These are phyloP conservation scores for Penicillium salamii DNA, from an alignment of 495 filamentous ascomycete genomes.

Conservation along the genomic window DNA sequence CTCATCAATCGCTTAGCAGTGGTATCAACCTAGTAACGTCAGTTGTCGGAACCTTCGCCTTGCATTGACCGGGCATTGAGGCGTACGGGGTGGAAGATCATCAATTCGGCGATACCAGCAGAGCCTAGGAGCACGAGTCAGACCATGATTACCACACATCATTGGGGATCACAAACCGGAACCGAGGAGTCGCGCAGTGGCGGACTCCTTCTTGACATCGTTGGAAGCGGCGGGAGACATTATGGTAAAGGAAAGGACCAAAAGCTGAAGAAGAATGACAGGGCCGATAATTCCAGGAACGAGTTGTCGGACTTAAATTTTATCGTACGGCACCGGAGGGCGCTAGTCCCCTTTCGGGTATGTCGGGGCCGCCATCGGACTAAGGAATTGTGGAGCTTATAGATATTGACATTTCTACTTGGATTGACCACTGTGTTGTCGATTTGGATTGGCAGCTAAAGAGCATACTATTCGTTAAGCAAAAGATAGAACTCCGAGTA, in stretches of 20 bases:
- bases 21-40: slow-evolving; percentile 76
- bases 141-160: slow-evolving; percentile 6
- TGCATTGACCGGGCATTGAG: not conserved
- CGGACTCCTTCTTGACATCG: slow-evolving; percentile 82
- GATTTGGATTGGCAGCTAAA: no score
- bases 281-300: slow-evolving; percentile 17
- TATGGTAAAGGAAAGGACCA: slow-evolving; percentile 17
- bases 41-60: slow-evolving; percentile 12
- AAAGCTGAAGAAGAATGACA: slow-evolving; percentile 15
- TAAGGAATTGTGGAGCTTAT: no score
- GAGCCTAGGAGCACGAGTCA: slow-evolving; percentile 56
- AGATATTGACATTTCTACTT: not conserved
- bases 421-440: not conserved
- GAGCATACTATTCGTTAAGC: slow-evolving; percentile 14
- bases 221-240: slow-evolving; percentile 59
- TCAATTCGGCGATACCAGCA: slow-evolving; percentile 92
- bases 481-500: slow-evolving; percentile 27
- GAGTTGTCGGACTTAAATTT: slow-evolving; percentile 23
- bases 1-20: slow-evolving; percentile 99
- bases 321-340: slow-evolving; percentile 14
- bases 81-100: slow-evolving; percentile 92
- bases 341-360: slow-evolving; percentile 30
- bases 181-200: slow-evolving; percentile 79
- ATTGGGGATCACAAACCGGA: slow-evolving; percentile 62
- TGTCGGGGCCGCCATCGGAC: slow-evolving; percentile 26